Conservation (phyloP, 2,329 filamentous ascomycete species). For the Colletotrichum coccodes region DNA sequence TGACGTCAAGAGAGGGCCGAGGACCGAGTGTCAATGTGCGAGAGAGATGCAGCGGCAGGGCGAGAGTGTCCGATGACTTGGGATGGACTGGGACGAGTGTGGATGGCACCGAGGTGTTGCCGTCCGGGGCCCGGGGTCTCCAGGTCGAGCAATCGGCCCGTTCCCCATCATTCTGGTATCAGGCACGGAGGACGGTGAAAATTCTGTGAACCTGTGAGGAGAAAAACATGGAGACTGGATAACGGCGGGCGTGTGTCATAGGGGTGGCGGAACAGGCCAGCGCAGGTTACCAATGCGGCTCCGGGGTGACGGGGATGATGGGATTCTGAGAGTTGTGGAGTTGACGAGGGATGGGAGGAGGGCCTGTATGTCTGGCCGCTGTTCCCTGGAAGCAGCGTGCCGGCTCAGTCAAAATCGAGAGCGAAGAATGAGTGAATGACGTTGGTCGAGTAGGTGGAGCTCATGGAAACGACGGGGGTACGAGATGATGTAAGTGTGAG, state of each 20-base stretch:
- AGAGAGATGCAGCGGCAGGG: background rate
- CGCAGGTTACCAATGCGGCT: conserved; percentile 21
- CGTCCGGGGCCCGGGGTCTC: conserved; percentile 27
- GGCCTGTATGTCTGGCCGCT: background rate
- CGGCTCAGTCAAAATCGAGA: background rate
- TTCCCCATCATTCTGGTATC: conserved; percentile 18
- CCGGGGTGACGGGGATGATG: background rate
- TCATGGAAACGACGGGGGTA: background rate
- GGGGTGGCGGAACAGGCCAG: background rate
- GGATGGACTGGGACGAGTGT: conserved; percentile 2
- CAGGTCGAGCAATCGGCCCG: conserved; percentile 30
- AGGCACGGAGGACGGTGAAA: background rate
- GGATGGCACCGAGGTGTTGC: conserved; percentile 27
- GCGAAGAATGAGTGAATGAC: conserved; percentile 16
- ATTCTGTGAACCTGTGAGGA: background rate
- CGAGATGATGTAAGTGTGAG: conserved; percentile 27
- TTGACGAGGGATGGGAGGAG: background rate
- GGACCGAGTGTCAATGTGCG: background rate
- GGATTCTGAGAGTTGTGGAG: conserved; percentile 15
- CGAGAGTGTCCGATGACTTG: conserved; percentile 26
- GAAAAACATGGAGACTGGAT: background rate
- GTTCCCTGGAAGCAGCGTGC: conserved; percentile 5
- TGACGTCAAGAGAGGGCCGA: conserved; percentile 31
- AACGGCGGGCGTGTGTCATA: background rate
- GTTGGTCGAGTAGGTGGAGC: conserved; percentile 18